phyloP scores from a whole-genome alignment of 169 alveolate species.

The Cryptosporidium meleagridis region DNA sequence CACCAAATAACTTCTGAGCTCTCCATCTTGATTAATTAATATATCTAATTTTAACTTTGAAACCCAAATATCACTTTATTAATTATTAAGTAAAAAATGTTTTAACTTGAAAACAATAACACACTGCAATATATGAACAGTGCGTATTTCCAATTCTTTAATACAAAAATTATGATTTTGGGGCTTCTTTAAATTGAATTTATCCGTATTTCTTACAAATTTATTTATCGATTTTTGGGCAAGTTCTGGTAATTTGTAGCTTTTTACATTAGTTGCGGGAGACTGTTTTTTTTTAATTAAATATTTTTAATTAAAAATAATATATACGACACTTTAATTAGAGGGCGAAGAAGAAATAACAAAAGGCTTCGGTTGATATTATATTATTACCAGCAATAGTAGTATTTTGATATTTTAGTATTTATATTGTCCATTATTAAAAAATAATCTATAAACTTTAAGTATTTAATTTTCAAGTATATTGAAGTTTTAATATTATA shows the following conservation, averaged over 20 bases:
- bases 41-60: neutral
- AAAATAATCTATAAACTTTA: neutral
- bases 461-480: neutral
- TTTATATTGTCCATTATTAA: neutral
- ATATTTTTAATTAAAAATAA: neutral
- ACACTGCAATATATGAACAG: neutral
- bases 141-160: neutral
- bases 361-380: neutral
- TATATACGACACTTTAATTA: neutral
- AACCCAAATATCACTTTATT: neutral
- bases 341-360: too few relatives aligned
- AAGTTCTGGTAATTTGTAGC: neutral
- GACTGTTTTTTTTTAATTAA: constrained; percentile 23
- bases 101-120: neutral
- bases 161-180: too few relatives aligned
- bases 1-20: constrained; percentile 56
- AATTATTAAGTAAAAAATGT: neutral
- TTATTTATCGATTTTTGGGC: neutral
- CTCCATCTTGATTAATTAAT: constrained; percentile 16
- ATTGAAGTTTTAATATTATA: neutral
- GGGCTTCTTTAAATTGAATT: neutral
- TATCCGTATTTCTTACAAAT: neutral
- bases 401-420: neutral
- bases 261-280: constrained; percentile 48
- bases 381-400: neutral